phyloP scores from a whole-genome alignment of 2,329 filamentous ascomycete genomes.

The Macroventuria anomochaeta region DNA sequence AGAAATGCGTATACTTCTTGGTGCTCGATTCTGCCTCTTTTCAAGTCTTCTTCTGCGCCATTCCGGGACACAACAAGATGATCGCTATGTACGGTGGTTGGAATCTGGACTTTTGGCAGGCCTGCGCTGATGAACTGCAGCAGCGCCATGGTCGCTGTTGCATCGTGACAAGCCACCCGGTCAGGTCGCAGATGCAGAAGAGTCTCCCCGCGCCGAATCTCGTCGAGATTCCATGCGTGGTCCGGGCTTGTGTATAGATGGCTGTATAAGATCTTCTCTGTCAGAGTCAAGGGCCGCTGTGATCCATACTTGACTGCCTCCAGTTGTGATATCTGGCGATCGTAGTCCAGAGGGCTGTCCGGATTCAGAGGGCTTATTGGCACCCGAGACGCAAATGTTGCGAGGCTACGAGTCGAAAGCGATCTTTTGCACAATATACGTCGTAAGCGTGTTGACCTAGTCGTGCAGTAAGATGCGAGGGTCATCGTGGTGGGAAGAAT shows the following conservation, averaged over 20 bases:
- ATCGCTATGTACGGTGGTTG: conserved; percentile 52
- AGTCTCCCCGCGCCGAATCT: conserved; percentile 49
- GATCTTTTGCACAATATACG: neutral
- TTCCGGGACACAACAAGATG: conserved; percentile 49
- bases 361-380: conserved; percentile 22
- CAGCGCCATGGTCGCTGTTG: conserved; percentile 53
- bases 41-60: conserved; percentile 40
- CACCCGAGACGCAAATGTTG: conserved; percentile 15
- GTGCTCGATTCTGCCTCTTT: conserved; percentile 37
- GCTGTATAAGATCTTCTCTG: conserved; percentile 52
- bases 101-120: conserved; percentile 47
- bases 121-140: conserved; percentile 54
- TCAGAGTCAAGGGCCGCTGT: conserved; percentile 42
- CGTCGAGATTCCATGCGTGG: conserved; percentile 20
- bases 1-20: conserved; percentile 51
- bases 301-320: conserved; percentile 17
- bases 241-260: conserved; percentile 42
- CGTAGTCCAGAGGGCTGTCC: conserved; percentile 16
- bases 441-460: neutral
- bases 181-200: conserved; percentile 49
- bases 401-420: neutral
- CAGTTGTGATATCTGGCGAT: conserved; percentile 16
- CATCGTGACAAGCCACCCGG: conserved; percentile 53
- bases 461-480: neutral
- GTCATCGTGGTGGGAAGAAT: neutral